Evolutionary conservation across 495 filamentous ascomycete genomes (phyloP), one percentile per base, ranked within the genome.

Genomic region (Collariella sp.): DNA sequence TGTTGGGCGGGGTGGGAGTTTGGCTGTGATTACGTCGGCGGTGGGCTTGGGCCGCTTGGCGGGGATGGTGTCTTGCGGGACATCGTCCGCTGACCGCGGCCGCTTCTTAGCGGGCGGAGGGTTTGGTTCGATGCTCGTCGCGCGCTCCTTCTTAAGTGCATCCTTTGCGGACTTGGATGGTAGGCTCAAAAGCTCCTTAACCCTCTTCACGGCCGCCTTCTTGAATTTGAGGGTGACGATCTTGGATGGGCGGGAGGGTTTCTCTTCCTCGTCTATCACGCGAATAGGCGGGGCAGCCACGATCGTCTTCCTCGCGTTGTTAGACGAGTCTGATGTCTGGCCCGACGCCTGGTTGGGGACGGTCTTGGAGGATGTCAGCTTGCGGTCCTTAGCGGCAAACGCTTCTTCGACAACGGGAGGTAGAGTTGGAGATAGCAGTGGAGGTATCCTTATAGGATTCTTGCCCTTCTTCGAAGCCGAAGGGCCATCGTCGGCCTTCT

Each of bases 371-470:
- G 67, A 57, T 18, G 62, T 61, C 36, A 58, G 64, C 41, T 70
- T 70, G 9, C 66, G 15, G 38, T 64, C 68, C 23, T 36, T 44
- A 3, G 18, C 9, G 12, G 67, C 65, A 15, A 78, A 62, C 29
- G 72, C 70, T 42, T 69, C 70, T 23, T 77, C 68, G 5, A 78
- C 64, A 38, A 75, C 52, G 1, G 72, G 62, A 1, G 75, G 75
- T 9, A 78, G 59, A 3, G 74, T 78, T 5, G 75, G 75, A 7
- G 75, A 78, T 7, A 78, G 67, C 15, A 78, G 65, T 3, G 63
- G 58, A 7, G 73, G 74, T n/a, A 76, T 60, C 22, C 46, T 49
- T 18, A 63, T 6, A 0, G 54, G 35, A 16, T 56, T 57, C 52
- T 66, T 73, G 22, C 55, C 60, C 46, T 68, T 71, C 59, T 70